A percentile compares a stretch with the other conserved stretches of the same genome.
Evolutionary conservation across 306 rosid genomes (phyloP).

Genomic region (Cicer yamashitae): DNA sequence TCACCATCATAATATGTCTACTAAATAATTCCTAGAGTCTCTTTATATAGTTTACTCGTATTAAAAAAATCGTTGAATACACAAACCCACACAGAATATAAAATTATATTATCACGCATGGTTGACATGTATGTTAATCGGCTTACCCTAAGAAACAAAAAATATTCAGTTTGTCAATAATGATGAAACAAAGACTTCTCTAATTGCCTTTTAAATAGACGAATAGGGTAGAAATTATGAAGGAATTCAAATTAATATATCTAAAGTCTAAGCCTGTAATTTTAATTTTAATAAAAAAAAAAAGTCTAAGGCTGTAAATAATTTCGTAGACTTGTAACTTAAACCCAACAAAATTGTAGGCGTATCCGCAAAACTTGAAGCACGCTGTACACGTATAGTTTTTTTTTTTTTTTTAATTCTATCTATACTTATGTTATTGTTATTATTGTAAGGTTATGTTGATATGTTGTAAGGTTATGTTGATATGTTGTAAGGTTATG

Average conservation of each 20-base stretch:
- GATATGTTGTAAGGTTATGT: too few relatives aligned
- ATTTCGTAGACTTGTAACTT: not conserved
- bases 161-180: constrained; percentile 29
- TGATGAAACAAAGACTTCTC: constrained; percentile 29
- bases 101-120: constrained; percentile 34
- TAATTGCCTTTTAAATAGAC: constrained; percentile 25
- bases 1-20: not conserved
- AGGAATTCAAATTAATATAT: not conserved
- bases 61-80: not conserved
- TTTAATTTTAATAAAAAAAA: too few relatives aligned
- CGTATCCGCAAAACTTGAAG: constrained; percentile 24
- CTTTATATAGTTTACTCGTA: constrained; percentile 6
- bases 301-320: not conserved
- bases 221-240: not conserved
- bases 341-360: constrained; percentile 28
- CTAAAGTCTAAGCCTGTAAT: not conserved
- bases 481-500: too few relatives aligned
- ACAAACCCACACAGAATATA: not conserved
- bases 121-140: constrained; percentile 35
- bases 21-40: constrained; percentile 12
- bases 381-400: constrained; percentile 19
- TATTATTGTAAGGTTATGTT: too few relatives aligned
- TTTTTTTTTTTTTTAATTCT: not conserved
- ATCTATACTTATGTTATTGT: constrained; percentile 10
- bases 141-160: constrained; percentile 32